Conservation (phyloP, 1,284 basidiomycete species). For the Taiwanofungus camphoratus region DNA sequence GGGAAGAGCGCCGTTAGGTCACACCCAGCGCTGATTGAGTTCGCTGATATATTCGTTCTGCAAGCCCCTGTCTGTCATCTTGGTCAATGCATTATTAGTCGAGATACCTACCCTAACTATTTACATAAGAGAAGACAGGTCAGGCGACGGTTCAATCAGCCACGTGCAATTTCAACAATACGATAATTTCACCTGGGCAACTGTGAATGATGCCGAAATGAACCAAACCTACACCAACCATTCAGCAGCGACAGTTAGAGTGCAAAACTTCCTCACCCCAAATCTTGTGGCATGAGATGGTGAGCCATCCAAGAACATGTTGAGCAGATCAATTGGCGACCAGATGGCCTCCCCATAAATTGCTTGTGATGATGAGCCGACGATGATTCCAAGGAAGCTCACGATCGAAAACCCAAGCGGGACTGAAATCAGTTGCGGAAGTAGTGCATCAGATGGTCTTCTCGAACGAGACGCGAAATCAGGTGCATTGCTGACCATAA, state of each 20-base stretch:
- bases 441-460: constrained; percentile 60
- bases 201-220: constrained; percentile 70
- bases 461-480: constrained; percentile 75
- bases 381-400: constrained; percentile 81
- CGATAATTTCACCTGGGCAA: constrained; percentile 52
- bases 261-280: constrained; percentile 36
- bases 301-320: constrained; percentile 58
- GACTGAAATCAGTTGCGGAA: constrained; percentile 69
- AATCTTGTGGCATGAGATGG: constrained; percentile 64
- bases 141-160: too few relatives aligned
- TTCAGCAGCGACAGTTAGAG: neutral
- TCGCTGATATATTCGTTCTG: constrained; percentile 79
- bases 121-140: too few relatives aligned
- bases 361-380: constrained; percentile 71
- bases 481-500: constrained; percentile 75
- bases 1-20: constrained; percentile 80
- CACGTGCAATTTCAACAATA: too few relatives aligned
- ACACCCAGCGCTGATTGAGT: constrained; percentile 81
- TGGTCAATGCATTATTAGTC: too few relatives aligned
- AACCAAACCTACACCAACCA: constrained; percentile 50
- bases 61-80: too few relatives aligned
- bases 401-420: constrained; percentile 75
- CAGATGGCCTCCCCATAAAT: constrained; percentile 78
- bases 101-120: too few relatives aligned
- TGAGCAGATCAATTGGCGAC: constrained; percentile 74